Conservation (phyloP, 768 basidiomycete genomes). For the Candolleomyces efflorescens region DNA sequence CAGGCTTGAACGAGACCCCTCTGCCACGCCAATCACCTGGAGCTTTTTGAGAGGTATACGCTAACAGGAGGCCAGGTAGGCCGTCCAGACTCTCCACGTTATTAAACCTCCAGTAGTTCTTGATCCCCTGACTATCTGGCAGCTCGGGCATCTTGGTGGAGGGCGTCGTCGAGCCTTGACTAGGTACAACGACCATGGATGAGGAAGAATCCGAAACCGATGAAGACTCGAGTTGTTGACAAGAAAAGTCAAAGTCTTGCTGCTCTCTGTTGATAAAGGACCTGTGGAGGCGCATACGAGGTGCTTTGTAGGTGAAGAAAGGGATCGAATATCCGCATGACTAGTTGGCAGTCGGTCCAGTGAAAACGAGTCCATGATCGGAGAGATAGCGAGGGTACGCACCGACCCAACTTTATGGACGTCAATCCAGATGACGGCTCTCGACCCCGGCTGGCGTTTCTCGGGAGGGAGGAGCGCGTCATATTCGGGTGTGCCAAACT, state of each 20-base stretch:
- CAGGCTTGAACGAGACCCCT: neutral
- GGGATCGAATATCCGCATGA: constrained; percentile 61
- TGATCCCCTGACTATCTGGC: constrained; percentile 37
- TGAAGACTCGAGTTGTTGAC: constrained; percentile 11
- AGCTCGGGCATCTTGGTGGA: neutral
- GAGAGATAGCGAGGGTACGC: constrained; percentile 8
- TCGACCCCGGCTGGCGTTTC: constrained; percentile 45
- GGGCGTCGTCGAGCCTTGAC: neutral
- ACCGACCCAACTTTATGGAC: constrained; percentile 49
- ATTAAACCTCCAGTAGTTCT: constrained; percentile 43
- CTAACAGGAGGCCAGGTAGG: constrained; percentile 37
- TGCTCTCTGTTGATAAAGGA: constrained; percentile 23
- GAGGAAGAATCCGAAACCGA: too few relatives aligned
- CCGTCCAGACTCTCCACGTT: constrained; percentile 46
- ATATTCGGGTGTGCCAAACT: constrained; percentile 56
- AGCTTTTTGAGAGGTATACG: constrained; percentile 7
- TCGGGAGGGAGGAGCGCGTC: constrained; percentile 39
- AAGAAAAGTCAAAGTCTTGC: constrained; percentile 33
- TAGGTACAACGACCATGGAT: neutral
- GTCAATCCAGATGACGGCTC: constrained; percentile 51
- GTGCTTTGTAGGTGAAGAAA: constrained; percentile 43
- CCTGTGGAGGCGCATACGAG: constrained; percentile 44
- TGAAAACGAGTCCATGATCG: too few relatives aligned
- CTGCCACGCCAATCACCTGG: neutral
- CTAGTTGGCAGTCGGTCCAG: constrained; percentile 21